phyloP scores from a whole-genome alignment of 2,329 filamentous ascomycete genomes.

The Arachnopeziza araneosa region DNA sequence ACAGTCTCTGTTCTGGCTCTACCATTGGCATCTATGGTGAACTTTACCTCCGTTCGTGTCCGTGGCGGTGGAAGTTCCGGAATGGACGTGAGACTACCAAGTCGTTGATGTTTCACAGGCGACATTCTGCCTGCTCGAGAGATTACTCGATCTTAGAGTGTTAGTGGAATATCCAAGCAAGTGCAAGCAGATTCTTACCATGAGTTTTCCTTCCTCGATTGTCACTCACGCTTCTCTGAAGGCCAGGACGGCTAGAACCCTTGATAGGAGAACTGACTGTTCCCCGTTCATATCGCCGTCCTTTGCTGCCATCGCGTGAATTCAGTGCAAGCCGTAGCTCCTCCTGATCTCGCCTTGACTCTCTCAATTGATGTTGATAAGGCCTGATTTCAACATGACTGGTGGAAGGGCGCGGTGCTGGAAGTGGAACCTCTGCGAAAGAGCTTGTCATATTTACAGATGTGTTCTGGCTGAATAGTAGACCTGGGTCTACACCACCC shows the following conservation, averaged over 20 bases:
- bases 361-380: conserved; percentile 30
- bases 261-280: conserved; percentile 28
- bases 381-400: conserved; percentile 25
- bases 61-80: conserved; percentile 42
- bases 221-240: conserved; percentile 28
- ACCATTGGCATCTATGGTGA: conserved; percentile 58
- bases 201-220: conserved; percentile 20
- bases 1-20: conserved; percentile 34
- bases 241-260: conserved; percentile 22
- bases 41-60: conserved; percentile 52
- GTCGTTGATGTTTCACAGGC: conserved; percentile 43
- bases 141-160: conserved; percentile 16
- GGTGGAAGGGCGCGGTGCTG: conserved; percentile 23
- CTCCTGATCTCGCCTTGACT: conserved; percentile 27
- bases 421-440: conserved; percentile 23
- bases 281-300: conserved; percentile 21
- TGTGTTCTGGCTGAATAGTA: conserved; percentile 46
- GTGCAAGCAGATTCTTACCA: conserved; percentile 15
- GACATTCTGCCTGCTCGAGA: conserved; percentile 33
- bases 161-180: conserved; percentile 9
- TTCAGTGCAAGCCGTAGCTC: conserved; percentile 25
- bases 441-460: conserved; percentile 15
- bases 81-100: conserved; percentile 51
- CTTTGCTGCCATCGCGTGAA: conserved; percentile 19
- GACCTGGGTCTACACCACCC: conserved; percentile 52